phyloP scores from a whole-genome alignment of 306 rosid genomes.

The Casuarina glauca region DNA sequence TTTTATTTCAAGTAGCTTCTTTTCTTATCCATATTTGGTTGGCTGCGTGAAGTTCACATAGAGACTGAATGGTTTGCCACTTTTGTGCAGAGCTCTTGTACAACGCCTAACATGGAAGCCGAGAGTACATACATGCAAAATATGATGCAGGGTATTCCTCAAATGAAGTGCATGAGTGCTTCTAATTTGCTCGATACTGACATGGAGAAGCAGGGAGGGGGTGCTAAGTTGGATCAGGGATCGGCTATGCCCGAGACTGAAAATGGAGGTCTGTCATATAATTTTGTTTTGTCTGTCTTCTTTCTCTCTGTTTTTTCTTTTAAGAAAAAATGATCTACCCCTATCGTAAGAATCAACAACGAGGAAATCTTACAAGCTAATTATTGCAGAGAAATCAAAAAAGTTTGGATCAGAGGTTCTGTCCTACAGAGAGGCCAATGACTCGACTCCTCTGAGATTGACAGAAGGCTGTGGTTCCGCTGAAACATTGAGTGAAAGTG shows the following conservation, averaged over 20 bases:
- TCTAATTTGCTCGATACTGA: constrained; percentile 40
- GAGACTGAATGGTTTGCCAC: constrained; percentile 40
- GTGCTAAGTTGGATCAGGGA: constrained; percentile 33
- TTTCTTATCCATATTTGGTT: constrained; percentile 24
- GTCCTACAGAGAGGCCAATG: constrained; percentile 32
- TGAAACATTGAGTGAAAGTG: constrained; percentile 30
- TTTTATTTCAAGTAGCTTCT: constrained; percentile 23
- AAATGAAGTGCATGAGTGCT: constrained; percentile 32
- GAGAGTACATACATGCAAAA: constrained; percentile 47
- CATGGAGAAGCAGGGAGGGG: constrained; percentile 32
- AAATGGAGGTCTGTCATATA: constrained; percentile 36
- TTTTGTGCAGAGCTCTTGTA: constrained; percentile 60
- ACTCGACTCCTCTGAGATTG: constrained; percentile 27
- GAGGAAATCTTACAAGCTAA: constrained; percentile 22
- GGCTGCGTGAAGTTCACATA: constrained; percentile 35
- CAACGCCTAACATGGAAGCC: constrained; percentile 48
- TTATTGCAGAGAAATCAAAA: constrained; percentile 51
- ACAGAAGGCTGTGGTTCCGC: constrained; percentile 33
- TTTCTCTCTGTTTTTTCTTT: background rate
- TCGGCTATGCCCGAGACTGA: constrained; percentile 32
- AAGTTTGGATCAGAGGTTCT: constrained; percentile 36
- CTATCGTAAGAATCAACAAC: constrained; percentile 6
- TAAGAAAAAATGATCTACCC: background rate
- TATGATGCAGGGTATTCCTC: constrained; percentile 50
- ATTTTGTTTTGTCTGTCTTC: constrained; percentile 13